Percentiles rank a stretch among this genome's conserved stretches.
These are phyloP conservation scores for Ceratocystis smalleyi DNA, from an alignment of 2,329 filamentous ascomycete genomes.

Conservation along the genomic window DNA sequence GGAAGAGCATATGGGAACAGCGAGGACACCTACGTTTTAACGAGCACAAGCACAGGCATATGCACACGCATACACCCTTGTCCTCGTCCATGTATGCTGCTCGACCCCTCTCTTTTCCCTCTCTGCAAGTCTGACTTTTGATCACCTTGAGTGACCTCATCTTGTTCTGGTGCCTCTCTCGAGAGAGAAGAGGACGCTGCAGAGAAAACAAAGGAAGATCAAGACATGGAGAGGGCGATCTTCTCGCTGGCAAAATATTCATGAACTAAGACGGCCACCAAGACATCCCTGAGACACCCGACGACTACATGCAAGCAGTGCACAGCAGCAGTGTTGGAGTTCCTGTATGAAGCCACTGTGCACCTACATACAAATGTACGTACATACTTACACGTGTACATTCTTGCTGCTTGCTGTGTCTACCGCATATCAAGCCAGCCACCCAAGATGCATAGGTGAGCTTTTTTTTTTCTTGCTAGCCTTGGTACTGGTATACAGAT, in stretches of 20 bases:
- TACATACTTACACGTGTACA: neutral
- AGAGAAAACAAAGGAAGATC: neutral
- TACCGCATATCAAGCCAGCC: no score
- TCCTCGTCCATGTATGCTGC: neutral
- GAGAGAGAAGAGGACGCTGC: neutral
- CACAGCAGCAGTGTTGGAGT: neutral
- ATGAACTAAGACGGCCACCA: no score
- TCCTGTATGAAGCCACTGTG: neutral
- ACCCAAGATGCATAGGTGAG: no score
- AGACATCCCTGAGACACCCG: no score
- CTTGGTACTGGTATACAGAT: no score
- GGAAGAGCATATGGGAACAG: no score
- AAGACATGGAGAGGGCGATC: neutral
- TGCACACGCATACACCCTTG: no score
- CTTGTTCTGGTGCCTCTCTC: neutral
- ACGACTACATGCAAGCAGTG: no score
- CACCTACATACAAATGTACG: neutral
- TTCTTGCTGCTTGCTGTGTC: neutral
- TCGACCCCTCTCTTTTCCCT: neutral
- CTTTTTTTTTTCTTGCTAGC: no score
- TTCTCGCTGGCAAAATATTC: no score
- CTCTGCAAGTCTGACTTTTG: neutral
- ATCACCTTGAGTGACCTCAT: neutral
- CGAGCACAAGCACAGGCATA: neutral
- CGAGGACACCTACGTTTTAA: no score